Evolutionary conservation across 768 basidiomycete species (phyloP).

Genomic region (Amanita polypyramis): DNA sequence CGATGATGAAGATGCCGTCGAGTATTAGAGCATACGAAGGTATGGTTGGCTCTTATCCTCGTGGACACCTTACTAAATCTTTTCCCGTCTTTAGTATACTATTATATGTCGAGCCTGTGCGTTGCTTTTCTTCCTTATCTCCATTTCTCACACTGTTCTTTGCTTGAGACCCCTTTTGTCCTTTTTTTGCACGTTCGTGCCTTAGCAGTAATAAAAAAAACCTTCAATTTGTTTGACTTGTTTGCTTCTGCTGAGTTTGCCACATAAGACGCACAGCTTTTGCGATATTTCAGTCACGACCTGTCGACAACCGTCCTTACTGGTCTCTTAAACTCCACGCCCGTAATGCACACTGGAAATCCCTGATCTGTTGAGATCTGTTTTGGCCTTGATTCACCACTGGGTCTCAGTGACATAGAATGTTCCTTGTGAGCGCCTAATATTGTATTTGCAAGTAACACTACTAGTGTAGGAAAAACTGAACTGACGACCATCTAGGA

Average conservation of each 20-base stretch:
- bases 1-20: constrained; percentile 75
- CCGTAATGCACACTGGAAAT: too few species aligned
- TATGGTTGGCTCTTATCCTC: constrained; percentile 3
- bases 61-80: not conserved
- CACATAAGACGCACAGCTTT: not conserved
- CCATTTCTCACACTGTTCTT: constrained; percentile 5
- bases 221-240: not conserved
- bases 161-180: constrained; percentile 4
- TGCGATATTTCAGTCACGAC: too few species aligned
- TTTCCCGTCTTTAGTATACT: constrained; percentile 10
- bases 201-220: not conserved
- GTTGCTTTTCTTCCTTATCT: constrained; percentile 17
- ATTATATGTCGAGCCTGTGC: constrained; percentile 17
- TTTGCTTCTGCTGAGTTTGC: not conserved
- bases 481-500: too few species aligned
- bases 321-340: too few species aligned
- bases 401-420: too few species aligned
- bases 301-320: too few species aligned
- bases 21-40: constrained; percentile 42
- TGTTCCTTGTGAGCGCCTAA: too few species aligned
- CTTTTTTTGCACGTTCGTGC: not conserved
- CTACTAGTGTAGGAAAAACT: too few species aligned
- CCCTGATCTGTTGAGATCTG: too few species aligned
- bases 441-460: too few species aligned
- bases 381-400: too few species aligned